These are phyloP conservation scores for Syzygium oleosum DNA, from an alignment of 345 rosid genomes.

Conservation along the genomic window DNA sequence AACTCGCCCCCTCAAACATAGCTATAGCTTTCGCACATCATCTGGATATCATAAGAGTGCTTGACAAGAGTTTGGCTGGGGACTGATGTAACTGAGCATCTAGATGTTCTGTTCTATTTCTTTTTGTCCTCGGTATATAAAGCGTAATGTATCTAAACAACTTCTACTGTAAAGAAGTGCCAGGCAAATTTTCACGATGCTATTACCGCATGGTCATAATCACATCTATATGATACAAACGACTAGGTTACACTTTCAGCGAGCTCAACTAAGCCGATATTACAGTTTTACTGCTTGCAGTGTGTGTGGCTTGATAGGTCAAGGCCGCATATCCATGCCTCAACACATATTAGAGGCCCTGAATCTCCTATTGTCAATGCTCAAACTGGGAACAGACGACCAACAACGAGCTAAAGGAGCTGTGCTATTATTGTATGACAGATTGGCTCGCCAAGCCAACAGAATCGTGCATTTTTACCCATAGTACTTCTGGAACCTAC, in stretches of 20 bases:
- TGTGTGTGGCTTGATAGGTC: not conserved
- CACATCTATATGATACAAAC: not conserved
- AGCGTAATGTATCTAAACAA: not conserved
- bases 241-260: not conserved
- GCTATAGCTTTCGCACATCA: not conserved
- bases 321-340: not conserved
- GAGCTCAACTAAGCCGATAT: not conserved
- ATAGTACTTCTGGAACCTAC: not conserved
- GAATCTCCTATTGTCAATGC: not conserved
- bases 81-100: not conserved
- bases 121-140: not conserved
- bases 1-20: slow-evolving; percentile 8
- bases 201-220: not conserved
- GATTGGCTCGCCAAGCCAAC: not conserved
- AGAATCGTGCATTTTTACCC: not conserved
- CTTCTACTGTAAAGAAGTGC: not conserved
- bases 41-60: not conserved
- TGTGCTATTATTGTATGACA: not conserved
- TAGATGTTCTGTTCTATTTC: not conserved
- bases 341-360: not conserved
- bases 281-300: not conserved
- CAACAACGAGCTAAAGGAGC: not conserved
- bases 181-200: not conserved
- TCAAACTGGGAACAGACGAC: not conserved
- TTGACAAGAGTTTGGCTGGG: not conserved